Conservation (phyloP, 768 basidiomycete genomes). For the Amylocystis lapponica region DNA sequence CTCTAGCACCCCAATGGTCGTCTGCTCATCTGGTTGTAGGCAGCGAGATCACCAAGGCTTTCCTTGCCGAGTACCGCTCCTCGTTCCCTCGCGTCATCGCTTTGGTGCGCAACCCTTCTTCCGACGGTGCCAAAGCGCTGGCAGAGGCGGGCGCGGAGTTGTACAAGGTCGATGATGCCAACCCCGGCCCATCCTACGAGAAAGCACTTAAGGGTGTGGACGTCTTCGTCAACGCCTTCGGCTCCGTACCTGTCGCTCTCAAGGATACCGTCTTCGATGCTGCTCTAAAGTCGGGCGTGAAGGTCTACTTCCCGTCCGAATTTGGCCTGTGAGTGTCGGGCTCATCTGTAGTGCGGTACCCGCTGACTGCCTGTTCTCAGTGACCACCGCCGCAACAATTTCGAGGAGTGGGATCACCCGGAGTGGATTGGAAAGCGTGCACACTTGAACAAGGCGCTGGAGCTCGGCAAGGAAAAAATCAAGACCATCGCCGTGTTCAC, state of each 20-base stretch:
- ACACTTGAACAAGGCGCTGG: constrained; percentile 4
- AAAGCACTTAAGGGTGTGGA: constrained; percentile 15
- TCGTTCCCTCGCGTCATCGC: constrained; percentile 13
- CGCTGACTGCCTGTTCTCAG: no score
- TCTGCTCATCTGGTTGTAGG: constrained; percentile 4
- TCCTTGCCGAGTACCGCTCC: constrained; percentile 8
- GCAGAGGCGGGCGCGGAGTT: constrained; percentile 14
- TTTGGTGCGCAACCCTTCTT: constrained; percentile 11
- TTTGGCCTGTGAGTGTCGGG: constrained; percentile 10
- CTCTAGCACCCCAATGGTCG: no score
- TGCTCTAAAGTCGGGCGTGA: constrained; percentile 9
- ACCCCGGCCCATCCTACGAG: constrained; percentile 1
- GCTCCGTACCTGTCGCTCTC: not conserved
- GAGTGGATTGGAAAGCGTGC: constrained; percentile 8
- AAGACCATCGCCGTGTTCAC: constrained; percentile 15
- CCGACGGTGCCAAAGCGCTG: constrained; percentile 7
- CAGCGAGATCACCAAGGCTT: constrained; percentile 2
- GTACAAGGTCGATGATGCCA: constrained; percentile 1
- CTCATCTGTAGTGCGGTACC: no score
- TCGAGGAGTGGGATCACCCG: constrained; percentile 10
- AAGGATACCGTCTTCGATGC: constrained; percentile 7
- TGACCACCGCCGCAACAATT: constrained; percentile 14
- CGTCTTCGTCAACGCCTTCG: constrained; percentile 16
- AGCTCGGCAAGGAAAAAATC: constrained; percentile 7
- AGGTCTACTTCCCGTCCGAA: constrained; percentile 17